Base-by-base conservation (phyloP, 352 stramenopile species). In the Globisporangium orthogonon region DNA sequence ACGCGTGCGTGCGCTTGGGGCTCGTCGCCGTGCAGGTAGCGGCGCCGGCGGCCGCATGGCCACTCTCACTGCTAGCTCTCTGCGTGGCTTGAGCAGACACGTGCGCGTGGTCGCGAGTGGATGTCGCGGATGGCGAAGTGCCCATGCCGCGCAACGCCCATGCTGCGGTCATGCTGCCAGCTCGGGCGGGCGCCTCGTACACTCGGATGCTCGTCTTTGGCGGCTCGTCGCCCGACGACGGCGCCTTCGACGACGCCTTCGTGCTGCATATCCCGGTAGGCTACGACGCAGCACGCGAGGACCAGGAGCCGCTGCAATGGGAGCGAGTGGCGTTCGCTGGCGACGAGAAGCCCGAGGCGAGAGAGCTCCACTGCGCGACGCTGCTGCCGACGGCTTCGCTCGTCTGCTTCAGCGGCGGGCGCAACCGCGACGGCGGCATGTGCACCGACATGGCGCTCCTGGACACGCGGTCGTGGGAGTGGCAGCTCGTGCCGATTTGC, bases 371-470 rank as follows among this genome's bases (percentile, higher is more conserved):
- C 51, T 74, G 66, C 7, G 70, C 62, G 2, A 64, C 59, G 6
- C 60, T 69, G 15, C 7, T 74, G 7, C 53, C 56, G 4, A 15
- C 50, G 7, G 62, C 50, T 7, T 29, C 63, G 7, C 23, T 28
- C 28, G 43, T 85, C 29, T 74, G 71, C 33, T 86, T 85, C 33
- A 67, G 60, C 35, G 74, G 78, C 7, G 78, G 78, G 2, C 74
- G 78, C 5, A 81, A 83, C 40, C 58, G 52, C 9, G 66, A 84
- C 30, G 76, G 78, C 3, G 70, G 68, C 46, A 63, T 89, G 13
- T 89, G 78, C 53, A 78, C 66, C 0, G 78, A 87, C 65, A 75
- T 86, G 68, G 72, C 68, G 10, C n/a, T 82, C 23, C 61, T 89
- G 1, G 57, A 80, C 23, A 46, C 60, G 1, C 56, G 48, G 3